phyloP scores from a whole-genome alignment of 148 eudicot genomes.

The Vaccinium macrocarpon region DNA sequence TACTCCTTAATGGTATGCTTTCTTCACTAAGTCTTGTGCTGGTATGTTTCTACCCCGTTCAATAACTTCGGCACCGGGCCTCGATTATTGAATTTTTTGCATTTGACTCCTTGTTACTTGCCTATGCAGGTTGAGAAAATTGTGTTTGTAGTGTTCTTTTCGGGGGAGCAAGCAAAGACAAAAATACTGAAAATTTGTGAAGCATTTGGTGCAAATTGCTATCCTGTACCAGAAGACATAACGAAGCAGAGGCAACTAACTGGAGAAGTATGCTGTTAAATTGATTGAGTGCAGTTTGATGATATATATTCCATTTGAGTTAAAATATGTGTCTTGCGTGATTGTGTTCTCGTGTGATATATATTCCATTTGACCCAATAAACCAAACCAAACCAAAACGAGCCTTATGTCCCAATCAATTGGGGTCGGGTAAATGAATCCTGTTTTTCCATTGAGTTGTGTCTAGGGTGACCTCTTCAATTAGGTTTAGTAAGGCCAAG shows the following conservation, averaged over 20 bases:
- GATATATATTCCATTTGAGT: background rate
- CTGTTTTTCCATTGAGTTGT: too few relatives aligned
- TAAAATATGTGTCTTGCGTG: background rate
- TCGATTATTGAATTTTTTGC: background rate
- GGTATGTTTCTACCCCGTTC: background rate
- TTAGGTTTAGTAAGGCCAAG: too few relatives aligned
- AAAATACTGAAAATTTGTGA: constrained; percentile 96
- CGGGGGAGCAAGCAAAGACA: constrained; percentile 93
- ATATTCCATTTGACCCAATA: background rate
- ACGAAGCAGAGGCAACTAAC: constrained; percentile 79
- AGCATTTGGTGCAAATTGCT: constrained; percentile 98
- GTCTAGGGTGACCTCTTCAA: too few relatives aligned
- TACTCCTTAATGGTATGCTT: background rate
- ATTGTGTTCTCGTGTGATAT: too few relatives aligned
- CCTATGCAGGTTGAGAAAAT: constrained; percentile 88
- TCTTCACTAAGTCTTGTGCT: background rate
- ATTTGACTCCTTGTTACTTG: constrained; percentile 3
- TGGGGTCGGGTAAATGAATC: too few relatives aligned
- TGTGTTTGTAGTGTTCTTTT: constrained; percentile 95
- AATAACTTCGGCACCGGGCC: background rate
- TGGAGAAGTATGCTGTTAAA: constrained; percentile 63
- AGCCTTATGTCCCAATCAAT: too few relatives aligned
- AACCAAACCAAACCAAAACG: too few relatives aligned
- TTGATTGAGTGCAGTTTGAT: background rate
- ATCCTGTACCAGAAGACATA: constrained; percentile 90